Evolutionary conservation across 768 basidiomycete genomes (phyloP), one percentile per base, ranked within the genome.

Genomic region (Mycena galopus): DNA sequence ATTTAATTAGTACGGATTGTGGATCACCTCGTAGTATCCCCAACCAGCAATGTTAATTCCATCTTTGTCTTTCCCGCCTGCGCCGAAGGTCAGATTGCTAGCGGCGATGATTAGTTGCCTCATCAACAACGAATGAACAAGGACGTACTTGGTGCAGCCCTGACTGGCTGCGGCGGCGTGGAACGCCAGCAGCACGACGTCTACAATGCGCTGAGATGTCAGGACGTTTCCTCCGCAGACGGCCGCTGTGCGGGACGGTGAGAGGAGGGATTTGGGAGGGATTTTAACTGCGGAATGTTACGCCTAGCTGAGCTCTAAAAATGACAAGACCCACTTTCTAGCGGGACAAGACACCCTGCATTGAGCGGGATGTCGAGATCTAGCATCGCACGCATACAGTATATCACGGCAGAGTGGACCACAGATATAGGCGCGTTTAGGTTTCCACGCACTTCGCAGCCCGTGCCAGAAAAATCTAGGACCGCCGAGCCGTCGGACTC

Each of bases 161-260:
- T 98, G 96, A 77, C 94, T 95, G 0, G 96, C 97, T 21, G 96
- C 96, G 57, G 92, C 93, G 4, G 95, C 96, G 76, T 93, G 89
- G 85, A 98, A 98, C 0, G 96, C 96, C 79, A 94, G 95, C 39
- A 98, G 84, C 37, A 98, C 94, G 3, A 97, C 96, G 78, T 98
- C 97, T 3, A 97, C 95, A 55, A 97, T 94, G n/a, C 97, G 88
- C 78, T 97, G 96, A 7, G 92, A 94, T 4, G 96, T 96, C 55
- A 95, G 84, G 2, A 97, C 96, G 78, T 98, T 98, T 14, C 96
- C 96, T 33, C 94, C 96, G 73, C 96, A 97, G 7, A 97, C 96
- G 0, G 96, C 97, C 12, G 94, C 95, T 0, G 94, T 96, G 53
- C 90, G 89, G 16, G 93, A 94, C 0, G 96, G 97, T 7, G 91